Base-by-base conservation (phyloP, 2,329 filamentous ascomycete species). In the Fusarium sp. region DNA sequence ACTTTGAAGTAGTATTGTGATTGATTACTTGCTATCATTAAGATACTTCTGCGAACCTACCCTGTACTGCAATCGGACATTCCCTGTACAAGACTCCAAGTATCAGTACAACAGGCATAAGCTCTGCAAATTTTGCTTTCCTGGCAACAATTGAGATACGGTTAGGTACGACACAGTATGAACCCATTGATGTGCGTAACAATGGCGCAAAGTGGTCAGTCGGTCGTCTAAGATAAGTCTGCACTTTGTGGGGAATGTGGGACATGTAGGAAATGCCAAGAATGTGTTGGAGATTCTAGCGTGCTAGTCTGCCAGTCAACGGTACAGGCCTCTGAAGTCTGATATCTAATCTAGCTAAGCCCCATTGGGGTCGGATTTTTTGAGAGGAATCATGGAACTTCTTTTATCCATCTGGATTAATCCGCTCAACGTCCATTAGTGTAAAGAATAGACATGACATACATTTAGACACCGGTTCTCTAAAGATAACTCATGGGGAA, bases 241-340 rank as follows among this genome's bases (percentile, higher is more conserved):
- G 6, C 17, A 31, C 4, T 26, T 31, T 47, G 43, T 17, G 52
- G 52, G 52, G 52, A 38, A 51, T 31, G 52, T 47, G 42, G 50
- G 21, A 44, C 38, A 43, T n/a, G n/a, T n/a, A n/a, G n/a, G n/a
- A n/a, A n/a, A n/a, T n/a, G n/a, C n/a, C n/a, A n/a, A n/a, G n/a
- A n/a, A n/a, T n/a, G n/a, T n/a, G 14, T 24, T 22, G 14, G 19
- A 7, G 22, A 19, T 10, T 5, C 9, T 19, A n/a, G 2, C 26
- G 10, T n/a, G n/a, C n/a, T n/a, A n/a, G n/a, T n/a, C n/a, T n/a
- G n/a, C n/a, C n/a, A n/a, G n/a, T n/a, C n/a, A n/a, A n/a, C n/a
- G n/a, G n/a, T n/a, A n/a, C n/a, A n/a, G n/a, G n/a, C n/a, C n/a
- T n/a, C n/a, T n/a, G n/a, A n/a, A n/a, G n/a, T n/a, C 26, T 10